phyloP scores from a whole-genome alignment of 1,284 basidiomycete genomes.

The Flammula alnicola region DNA sequence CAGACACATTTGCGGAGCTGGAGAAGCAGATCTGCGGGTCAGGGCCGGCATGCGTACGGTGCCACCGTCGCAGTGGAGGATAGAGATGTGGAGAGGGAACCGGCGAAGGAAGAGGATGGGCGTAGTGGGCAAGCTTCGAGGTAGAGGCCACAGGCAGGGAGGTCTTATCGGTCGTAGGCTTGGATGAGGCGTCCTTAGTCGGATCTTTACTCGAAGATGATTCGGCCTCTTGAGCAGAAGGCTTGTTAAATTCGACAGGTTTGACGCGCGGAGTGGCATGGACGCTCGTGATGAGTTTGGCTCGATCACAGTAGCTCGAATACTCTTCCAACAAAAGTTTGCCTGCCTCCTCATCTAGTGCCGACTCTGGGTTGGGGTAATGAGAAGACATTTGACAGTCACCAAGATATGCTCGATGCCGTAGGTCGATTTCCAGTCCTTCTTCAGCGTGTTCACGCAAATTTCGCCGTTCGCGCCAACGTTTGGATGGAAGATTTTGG shows the following conservation, averaged over 20 bases:
- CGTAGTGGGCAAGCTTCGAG: constrained; percentile 14
- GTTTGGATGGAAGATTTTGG: constrained; percentile 97
- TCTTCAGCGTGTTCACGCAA: constrained; percentile 97
- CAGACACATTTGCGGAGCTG: constrained; percentile 41
- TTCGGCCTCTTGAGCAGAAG: constrained; percentile 36
- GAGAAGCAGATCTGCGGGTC: constrained; percentile 42
- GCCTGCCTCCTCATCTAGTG: constrained; percentile 93
- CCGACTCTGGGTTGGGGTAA: constrained; percentile 97
- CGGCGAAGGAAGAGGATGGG: background rate
- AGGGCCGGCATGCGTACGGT: constrained; percentile 19
- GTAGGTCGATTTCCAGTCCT: constrained; percentile 93
- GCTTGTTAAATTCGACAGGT: constrained; percentile 70
- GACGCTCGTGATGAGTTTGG: constrained; percentile 82
- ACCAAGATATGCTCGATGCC: constrained; percentile 91
- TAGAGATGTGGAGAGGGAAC: constrained; percentile 23
- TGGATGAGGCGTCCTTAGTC: constrained; percentile 12
- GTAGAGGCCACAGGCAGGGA: constrained; percentile 17
- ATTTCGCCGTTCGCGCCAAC: constrained; percentile 91
- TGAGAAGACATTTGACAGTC: constrained; percentile 92
- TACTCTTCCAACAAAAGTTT: constrained; percentile 91
- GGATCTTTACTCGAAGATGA: constrained; percentile 22
- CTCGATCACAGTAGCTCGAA: constrained; percentile 81
- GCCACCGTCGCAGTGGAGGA: constrained; percentile 15
- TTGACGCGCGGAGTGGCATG: constrained; percentile 77
- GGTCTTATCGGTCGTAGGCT: constrained; percentile 7